Conservation (phyloP, 192 early-diverging fungal genomes). For the Entomortierella lignicola region DNA sequence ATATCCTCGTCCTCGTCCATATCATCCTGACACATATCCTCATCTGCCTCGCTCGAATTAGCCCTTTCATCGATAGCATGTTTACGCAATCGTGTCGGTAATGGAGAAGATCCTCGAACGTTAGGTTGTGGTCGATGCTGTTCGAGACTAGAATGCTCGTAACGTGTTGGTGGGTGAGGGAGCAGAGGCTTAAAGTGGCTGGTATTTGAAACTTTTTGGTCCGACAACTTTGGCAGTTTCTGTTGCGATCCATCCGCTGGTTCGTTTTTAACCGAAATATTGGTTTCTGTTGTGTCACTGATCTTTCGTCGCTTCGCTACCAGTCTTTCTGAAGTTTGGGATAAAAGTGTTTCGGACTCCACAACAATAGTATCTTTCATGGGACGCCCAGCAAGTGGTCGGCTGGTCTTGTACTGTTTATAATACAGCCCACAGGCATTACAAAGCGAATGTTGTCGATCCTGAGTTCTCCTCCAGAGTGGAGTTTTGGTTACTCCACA, state of each 20-base stretch:
- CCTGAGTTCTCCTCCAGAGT: conserved; percentile 87
- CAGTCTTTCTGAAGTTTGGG: not conserved
- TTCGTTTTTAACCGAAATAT: conserved; percentile 15
- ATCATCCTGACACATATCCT: conserved; percentile 6
- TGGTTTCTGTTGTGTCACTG: not conserved
- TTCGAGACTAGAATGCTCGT: not conserved
- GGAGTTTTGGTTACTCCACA: conserved; percentile 88
- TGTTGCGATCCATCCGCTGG: conserved; percentile 13
- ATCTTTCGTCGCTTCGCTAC: conserved; percentile 29
- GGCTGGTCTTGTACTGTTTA: conserved; percentile 89
- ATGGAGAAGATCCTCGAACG: not conserved
- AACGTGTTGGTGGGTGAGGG: conserved; percentile 21
- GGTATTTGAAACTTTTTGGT: not conserved
- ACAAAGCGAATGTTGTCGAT: conserved; percentile 84
- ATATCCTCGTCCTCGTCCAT: conserved; percentile 11
- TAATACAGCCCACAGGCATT: conserved; percentile 97
- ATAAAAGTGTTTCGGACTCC: not conserved
- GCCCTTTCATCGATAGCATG: not conserved
- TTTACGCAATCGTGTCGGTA: not conserved
- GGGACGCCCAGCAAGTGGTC: conserved; percentile 68
- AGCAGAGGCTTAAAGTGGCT: conserved; percentile 37
- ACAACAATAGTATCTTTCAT: conserved; percentile 3
- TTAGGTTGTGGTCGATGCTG: not conserved
- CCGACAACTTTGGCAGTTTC: not conserved
- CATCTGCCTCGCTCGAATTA: conserved; percentile 12